Conservation (phyloP, 169 alveolate species). For the Toxoplasma gondii region DNA sequence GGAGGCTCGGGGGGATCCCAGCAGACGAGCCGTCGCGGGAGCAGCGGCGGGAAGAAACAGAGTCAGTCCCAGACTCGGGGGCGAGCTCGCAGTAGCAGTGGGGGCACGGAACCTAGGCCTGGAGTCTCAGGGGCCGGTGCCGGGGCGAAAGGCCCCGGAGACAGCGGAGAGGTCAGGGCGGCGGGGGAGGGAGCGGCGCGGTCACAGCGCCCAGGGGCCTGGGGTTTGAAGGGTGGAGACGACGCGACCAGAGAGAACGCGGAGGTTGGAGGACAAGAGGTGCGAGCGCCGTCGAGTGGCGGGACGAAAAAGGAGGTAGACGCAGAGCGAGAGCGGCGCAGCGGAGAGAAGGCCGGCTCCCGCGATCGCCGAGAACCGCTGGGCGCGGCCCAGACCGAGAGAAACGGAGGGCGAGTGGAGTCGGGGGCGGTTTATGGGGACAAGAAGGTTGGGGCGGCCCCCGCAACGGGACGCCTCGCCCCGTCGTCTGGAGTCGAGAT, state of each 20-base stretch:
- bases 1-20: not conserved
- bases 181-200: not conserved
- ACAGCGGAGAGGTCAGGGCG: not conserved
- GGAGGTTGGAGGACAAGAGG: not conserved
- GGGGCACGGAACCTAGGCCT: not conserved
- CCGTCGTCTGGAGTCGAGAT: not conserved
- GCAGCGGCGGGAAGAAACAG: slow-evolving; percentile 38
- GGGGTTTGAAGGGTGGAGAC: not conserved
- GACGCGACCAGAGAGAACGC: not conserved
- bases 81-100: slow-evolving; percentile 34
- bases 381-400: not conserved
- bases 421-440: not conserved
- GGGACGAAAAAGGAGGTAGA: not conserved
- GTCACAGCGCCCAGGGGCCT: not conserved
- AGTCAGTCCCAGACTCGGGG: not conserved
- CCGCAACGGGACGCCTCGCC: not conserved
- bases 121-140: not conserved
- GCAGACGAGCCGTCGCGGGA: slow-evolving; percentile 28
- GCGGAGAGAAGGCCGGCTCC: not conserved
- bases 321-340: not conserved
- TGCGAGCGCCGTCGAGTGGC: not conserved
- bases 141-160: not conserved
- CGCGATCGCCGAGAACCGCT: not conserved
- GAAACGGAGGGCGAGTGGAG: not conserved
- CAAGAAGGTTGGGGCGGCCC: not conserved